Conservation (phyloP, 208 protist genomes). For the Entamoeba histolytica region DNA sequence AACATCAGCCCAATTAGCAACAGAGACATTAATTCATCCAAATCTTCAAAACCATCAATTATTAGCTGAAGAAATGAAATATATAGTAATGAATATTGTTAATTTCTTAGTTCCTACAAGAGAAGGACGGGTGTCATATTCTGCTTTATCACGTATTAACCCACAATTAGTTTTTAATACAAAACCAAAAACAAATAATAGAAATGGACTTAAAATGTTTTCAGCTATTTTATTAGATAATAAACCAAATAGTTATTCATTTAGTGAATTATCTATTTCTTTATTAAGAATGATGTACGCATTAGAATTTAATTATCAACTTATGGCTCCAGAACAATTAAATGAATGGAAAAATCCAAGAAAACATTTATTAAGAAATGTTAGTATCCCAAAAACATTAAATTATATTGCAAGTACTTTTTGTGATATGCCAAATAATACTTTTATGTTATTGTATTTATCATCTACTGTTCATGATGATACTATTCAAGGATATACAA, state of each 20-base stretch:
- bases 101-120: background rate
- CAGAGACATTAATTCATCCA: background rate
- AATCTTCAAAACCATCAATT: background rate
- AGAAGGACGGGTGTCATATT: background rate
- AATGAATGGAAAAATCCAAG: background rate
- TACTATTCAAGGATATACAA: background rate
- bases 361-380: background rate
- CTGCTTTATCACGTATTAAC: background rate
- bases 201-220: background rate
- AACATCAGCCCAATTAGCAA: background rate
- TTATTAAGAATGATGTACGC: background rate
- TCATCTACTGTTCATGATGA: background rate
- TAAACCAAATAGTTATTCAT: background rate
- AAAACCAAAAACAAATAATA: background rate
- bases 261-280: background rate
- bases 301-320: background rate
- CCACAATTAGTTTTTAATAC: background rate
- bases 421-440: background rate
- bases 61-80: background rate
- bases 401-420: background rate
- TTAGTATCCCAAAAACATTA: background rate
- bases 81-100: background rate
- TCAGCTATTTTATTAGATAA: background rate
- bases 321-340: background rate
- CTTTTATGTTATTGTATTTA: background rate